These are phyloP conservation scores for Penicillium griseofulvum DNA, from an alignment of 2,329 filamentous ascomycete genomes.

Conservation along the genomic window DNA sequence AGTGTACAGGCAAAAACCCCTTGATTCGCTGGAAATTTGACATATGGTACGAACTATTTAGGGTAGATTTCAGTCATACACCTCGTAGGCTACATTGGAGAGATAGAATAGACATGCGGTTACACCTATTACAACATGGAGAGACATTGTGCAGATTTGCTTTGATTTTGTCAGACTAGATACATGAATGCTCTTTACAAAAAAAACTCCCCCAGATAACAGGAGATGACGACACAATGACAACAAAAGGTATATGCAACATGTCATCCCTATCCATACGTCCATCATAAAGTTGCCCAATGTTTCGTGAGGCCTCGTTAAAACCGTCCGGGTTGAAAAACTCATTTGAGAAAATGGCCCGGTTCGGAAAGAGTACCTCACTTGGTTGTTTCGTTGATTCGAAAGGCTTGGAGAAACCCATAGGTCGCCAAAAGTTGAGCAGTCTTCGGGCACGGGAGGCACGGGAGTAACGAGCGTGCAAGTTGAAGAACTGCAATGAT, in stretches of 20 bases:
- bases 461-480: not conserved
- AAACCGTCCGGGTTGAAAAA: constrained; percentile 9
- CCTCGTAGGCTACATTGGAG: not conserved
- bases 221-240: not conserved
- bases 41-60: not conserved
- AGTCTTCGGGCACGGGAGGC: not conserved
- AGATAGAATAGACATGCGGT: not conserved
- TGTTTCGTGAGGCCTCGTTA: constrained; percentile 6
- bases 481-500: not conserved
- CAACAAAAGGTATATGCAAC: constrained; percentile 9
- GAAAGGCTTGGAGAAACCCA: not conserved
- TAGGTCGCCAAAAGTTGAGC: not conserved
- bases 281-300: constrained; percentile 2
- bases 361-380: constrained; percentile 8
- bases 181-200: not conserved
- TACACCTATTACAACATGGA: not conserved
- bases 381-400: not conserved
- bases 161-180: not conserved
- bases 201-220: not conserved
- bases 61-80: not conserved
- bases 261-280: constrained; percentile 4
- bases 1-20: too few relatives aligned
- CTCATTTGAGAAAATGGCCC: constrained; percentile 4
- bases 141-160: not conserved
- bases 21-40: too few relatives aligned